phyloP scores from a whole-genome alignment of 768 basidiomycete genomes.

The Tephrocybe rancida region DNA sequence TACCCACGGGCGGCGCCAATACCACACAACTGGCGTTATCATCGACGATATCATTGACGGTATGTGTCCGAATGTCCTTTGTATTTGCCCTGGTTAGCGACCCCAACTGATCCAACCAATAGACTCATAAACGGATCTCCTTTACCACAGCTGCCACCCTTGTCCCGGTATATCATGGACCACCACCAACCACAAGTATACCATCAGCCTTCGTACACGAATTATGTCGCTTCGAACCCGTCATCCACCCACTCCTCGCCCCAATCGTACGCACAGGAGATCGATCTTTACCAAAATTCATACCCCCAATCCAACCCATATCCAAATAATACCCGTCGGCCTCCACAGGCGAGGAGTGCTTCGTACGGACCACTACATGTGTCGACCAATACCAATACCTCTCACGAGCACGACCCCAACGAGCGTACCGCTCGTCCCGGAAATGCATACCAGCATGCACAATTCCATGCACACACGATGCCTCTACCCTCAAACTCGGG shows the following conservation, averaged over 20 bases:
- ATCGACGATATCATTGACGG: conserved; percentile 6
- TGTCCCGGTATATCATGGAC: conserved; percentile 16
- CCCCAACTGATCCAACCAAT: conserved; percentile 7
- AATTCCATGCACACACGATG: conserved; percentile 38
- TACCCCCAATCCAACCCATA: conserved; percentile 21
- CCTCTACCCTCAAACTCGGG: conserved; percentile 16
- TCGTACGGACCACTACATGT: conserved; percentile 35
- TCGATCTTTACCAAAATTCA: conserved; percentile 18
- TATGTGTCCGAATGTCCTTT: background rate
- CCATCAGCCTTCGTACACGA: conserved; percentile 23
- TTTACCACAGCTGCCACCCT: background rate
- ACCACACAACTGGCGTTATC: conserved; percentile 3
- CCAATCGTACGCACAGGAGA: conserved; percentile 19
- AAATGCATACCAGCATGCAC: conserved; percentile 47
- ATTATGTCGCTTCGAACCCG: conserved; percentile 32
- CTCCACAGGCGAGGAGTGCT: conserved; percentile 17
- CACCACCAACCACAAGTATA: conserved; percentile 16
- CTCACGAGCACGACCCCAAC: conserved; percentile 43
- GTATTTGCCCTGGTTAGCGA: background rate
- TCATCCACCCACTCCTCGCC: conserved; percentile 33
- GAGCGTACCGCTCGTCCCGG: conserved; percentile 52
- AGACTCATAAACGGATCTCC: conserved; percentile 9
- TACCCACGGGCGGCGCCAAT: no score
- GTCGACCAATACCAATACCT: conserved; percentile 38
- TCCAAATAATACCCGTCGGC: conserved; percentile 20